A percentile compares a stretch with the other conserved stretches of the same genome.
These are phyloP conservation scores for Dunaliella primolecta DNA, from an alignment of 139 green algal genomes.

Conservation along the genomic window DNA sequence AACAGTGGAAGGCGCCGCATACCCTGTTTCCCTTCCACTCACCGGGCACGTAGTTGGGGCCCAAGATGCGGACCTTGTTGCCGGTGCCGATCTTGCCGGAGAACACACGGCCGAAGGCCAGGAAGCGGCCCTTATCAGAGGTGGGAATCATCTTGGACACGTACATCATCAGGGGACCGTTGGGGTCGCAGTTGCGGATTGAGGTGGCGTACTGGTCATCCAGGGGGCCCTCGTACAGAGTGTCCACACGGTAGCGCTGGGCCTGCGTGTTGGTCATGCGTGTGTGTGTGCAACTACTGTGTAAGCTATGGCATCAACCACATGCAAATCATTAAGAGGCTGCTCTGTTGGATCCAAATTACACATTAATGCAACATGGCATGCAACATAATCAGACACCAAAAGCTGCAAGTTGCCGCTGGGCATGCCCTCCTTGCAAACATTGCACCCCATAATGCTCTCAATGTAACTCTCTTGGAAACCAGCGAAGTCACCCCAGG, in stretches of 20 bases:
- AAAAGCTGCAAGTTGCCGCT: no score
- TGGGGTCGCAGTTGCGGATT: slow-evolving; percentile 94
- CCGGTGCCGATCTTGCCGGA: slow-evolving; percentile 86
- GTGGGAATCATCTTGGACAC: slow-evolving; percentile 99
- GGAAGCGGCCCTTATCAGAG: slow-evolving; percentile 97
- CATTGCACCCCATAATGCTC: no score
- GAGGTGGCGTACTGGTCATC: slow-evolving; percentile 91
- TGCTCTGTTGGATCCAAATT: no score
- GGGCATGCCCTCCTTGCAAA: no score
- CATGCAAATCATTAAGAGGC: no score
- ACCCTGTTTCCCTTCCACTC: slow-evolving; percentile 3
- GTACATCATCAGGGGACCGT: slow-evolving; percentile 98
- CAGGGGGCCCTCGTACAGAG: slow-evolving; percentile 96
- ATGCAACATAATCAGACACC: no score
- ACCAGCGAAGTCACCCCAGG: no score
- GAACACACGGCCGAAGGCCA: slow-evolving; percentile 98
- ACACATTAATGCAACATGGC: no score
- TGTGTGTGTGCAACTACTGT: background rate
- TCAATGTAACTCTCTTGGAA: no score
- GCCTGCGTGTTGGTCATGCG: slow-evolving; percentile 53
- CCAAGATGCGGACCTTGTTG: slow-evolving; percentile 98
- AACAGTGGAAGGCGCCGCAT: no score
- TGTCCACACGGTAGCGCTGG: slow-evolving; percentile 97
- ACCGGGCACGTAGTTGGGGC: slow-evolving; percentile 96
- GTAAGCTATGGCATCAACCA: no score